Base-by-base conservation (phyloP, 441 rosid species). In the Syzygium malaccense region DNA sequence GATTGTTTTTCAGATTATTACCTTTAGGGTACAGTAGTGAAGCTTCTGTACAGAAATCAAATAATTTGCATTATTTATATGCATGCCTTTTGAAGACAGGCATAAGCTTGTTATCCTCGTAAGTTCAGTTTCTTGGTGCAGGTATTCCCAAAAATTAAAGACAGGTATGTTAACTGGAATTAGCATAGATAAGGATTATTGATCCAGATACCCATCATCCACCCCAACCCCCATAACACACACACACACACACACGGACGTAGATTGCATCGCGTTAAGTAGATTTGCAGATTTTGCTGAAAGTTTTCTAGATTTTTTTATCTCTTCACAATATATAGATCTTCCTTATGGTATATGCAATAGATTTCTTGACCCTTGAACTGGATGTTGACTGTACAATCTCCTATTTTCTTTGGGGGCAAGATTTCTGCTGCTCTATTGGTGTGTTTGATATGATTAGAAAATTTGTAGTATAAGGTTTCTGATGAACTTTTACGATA, bases 121-220 rank as follows among this genome's bases (percentile, higher is more conserved):
- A 55, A 83, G 17, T 66, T 80, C 86, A 88, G 92, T 91, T 90
- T 92, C 86, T 90, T 87, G 88, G 86, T 93, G 94, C 94, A 97
- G 99, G 96, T 98, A 55, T 98, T 95, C 90, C 99, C 99, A 60
- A 97, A 96, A 93, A 95, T 98, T 84, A 97, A 97, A 91, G 99
- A 97, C 95, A 96, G 98, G 99, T 96, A 93, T 78, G 71, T 88
- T 25, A 23, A 85, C 45, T 89, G 53, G 88, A 45, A 30, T 85
- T 41, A 49, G 84, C 84, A 45, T 45, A 7, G 84, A 78, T 25
- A 13, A 78, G 9, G 48, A 45, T 45, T 45, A 45, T 45, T 78
- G n/a, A 78, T 78, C 53, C 30, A 78, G 53, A 78, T 26, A 25
- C 45, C 53, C 84, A 75, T 75, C 83, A 75, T 41, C 51, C 83